phyloP scores from a whole-genome alignment of 169 alveolate species.

The Plasmodium coatneyi region DNA sequence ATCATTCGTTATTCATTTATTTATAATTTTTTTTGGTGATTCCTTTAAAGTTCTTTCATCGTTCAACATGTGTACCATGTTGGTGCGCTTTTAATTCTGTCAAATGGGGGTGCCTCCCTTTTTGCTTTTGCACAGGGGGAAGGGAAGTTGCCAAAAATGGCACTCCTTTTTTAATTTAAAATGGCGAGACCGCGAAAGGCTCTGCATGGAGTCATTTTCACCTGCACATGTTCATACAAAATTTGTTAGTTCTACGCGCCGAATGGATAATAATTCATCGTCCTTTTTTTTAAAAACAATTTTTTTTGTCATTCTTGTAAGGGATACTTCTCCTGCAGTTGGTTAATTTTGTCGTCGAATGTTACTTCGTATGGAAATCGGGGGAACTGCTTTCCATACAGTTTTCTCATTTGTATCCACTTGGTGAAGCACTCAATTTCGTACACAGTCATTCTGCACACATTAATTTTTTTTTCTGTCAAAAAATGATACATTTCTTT shows the following conservation, averaged over 20 bases:
- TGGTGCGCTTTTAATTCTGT: not conserved
- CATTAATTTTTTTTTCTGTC: constrained; percentile 83
- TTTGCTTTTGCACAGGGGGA: not conserved
- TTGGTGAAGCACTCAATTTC: constrained; percentile 87
- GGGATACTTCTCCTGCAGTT: constrained; percentile 81
- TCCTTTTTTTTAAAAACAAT: not conserved
- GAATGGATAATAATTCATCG: not conserved
- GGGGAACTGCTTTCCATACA: constrained; percentile 85
- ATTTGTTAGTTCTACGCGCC: not conserved
- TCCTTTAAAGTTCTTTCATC: not conserved
- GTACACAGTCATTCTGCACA: constrained; percentile 83
- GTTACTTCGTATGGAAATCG: constrained; percentile 87
- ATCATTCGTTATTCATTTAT: too few relatives aligned
- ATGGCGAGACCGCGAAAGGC: not conserved
- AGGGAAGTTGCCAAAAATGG: not conserved
- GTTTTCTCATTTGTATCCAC: constrained; percentile 85
- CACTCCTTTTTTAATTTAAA: not conserved
- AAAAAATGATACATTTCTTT: constrained; percentile 82
- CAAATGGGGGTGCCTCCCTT: not conserved
- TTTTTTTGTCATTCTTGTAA: constrained; percentile 49
- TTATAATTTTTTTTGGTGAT: not conserved
- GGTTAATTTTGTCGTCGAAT: constrained; percentile 84
- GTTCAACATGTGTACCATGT: not conserved
- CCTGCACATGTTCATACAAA: not conserved
- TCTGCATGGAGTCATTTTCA: not conserved